Conservation (phyloP, 495 filamentous ascomycete genomes). For the Hypoxylon intermedium region DNA sequence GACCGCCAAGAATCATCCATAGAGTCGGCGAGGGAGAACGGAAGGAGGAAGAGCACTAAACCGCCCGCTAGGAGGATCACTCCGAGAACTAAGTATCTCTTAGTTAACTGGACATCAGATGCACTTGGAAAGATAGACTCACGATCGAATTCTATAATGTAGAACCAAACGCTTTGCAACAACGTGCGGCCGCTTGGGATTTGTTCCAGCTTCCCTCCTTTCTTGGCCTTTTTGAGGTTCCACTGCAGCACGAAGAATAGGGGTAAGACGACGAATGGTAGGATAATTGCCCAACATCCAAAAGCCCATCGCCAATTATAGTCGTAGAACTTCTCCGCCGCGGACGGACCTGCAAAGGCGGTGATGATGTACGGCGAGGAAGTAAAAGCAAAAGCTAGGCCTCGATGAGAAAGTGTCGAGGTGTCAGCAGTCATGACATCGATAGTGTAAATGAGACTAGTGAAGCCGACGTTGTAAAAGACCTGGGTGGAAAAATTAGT, state of each 20-base stretch:
- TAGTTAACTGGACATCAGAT: background rate
- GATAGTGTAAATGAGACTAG: constrained; percentile 60
- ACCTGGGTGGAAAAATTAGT: too few relatives aligned
- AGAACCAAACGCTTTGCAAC: constrained; percentile 15
- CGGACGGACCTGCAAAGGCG: constrained; percentile 53
- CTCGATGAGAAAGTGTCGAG: constrained; percentile 63
- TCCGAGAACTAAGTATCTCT: background rate
- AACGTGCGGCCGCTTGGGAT: constrained; percentile 14
- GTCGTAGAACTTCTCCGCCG: constrained; percentile 48
- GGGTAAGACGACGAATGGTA: constrained; percentile 58
- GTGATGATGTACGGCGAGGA: constrained; percentile 67
- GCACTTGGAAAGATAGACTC: background rate
- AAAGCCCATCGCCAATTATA: constrained; percentile 65
- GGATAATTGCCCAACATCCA: constrained; percentile 61
- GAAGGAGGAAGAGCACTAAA: constrained; percentile 55
- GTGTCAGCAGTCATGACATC: constrained; percentile 68
- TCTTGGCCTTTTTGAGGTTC: constrained; percentile 59
- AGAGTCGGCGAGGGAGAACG: constrained; percentile 61
- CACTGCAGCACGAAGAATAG: constrained; percentile 56
- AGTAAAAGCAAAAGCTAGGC: constrained; percentile 62
- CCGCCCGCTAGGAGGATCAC: background rate
- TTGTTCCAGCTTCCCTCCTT: constrained; percentile 1
- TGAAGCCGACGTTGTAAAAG: constrained; percentile 44
- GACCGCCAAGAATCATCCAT: constrained; percentile 51
- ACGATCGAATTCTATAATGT: constrained; percentile 62